Conservation (phyloP, 768 basidiomycete species). For the Mycena haematopus region DNA sequence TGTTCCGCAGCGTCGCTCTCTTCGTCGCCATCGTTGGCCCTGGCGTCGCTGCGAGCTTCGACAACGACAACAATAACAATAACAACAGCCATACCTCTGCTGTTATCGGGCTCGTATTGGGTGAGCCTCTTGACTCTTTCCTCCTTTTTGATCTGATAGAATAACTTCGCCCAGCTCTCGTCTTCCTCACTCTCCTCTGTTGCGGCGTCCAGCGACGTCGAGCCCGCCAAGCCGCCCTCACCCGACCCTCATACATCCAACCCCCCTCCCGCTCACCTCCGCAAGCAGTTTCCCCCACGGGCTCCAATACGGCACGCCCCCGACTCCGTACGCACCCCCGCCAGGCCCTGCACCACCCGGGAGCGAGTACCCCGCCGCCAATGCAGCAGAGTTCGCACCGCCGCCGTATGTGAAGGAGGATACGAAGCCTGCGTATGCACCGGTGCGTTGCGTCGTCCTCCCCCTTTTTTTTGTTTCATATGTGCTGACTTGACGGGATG, state of each 20-base stretch:
- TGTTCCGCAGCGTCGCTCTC: too few species aligned
- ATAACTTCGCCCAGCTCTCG: neutral
- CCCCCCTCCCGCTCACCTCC: conserved; percentile 1
- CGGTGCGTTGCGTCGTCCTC: too few species aligned
- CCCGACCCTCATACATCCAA: neutral
- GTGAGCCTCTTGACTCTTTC: neutral
- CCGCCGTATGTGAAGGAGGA: conserved; percentile 30
- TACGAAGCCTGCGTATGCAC: neutral
- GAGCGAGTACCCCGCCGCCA: neutral
- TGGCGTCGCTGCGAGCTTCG: too few species aligned
- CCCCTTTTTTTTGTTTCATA: too few species aligned
- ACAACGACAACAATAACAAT: too few species aligned
- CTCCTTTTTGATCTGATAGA: too few species aligned
- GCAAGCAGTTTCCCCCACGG: conserved; percentile 11
- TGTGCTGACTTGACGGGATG: too few species aligned
- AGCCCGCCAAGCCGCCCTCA: neutral
- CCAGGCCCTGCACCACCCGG: too few species aligned
- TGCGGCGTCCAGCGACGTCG: conserved; percentile 21
- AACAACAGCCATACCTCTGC: neutral
- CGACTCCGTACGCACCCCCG: too few species aligned
- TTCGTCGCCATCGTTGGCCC: too few species aligned
- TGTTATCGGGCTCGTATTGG: neutral
- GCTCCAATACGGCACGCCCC: too few species aligned
- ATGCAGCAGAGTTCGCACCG: conserved; percentile 22
- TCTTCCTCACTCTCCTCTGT: conserved; percentile 18